Base-by-base conservation (phyloP, 345 rosid genomes). In the Dovyalis caffra region DNA sequence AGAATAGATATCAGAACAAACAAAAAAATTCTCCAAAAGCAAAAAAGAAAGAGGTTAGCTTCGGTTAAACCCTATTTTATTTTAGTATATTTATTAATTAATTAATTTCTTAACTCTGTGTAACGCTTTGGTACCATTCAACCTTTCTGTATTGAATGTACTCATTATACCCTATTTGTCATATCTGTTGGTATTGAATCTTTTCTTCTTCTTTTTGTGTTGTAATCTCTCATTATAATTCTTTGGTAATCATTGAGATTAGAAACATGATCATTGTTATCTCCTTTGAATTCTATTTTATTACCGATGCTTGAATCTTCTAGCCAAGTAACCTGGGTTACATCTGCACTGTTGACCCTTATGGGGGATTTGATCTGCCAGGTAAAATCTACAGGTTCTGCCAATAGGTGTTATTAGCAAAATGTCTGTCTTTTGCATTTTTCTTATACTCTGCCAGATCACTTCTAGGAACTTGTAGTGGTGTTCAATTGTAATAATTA, bases 301-400 rank as follows among this genome's bases (percentile, higher is more conserved):
- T 32, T 83, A 69, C 83, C 90, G 97, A 97, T 95, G 92, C 83
- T 45, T 92, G 78, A 72, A 72, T 78, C 89, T 89, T 81, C 97
- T 95, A 60, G 91, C 84, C 28, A 75, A 84, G 69, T 84, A 81
- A 78, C 97, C 97, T 29, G 91, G 21, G 84, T 92, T 67, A 92
- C 99, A 70, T 86, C 99, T 81, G 97, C 97, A 68, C 38, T 95
- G 76, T 80, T 94, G 90, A 95, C 90, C 60, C 86, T 89, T 26
- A 34, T 91, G 40, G 99, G 99, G 53, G 99, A 95, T 82, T 80
- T 92, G 74, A 83, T 92, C 75, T 91, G 99, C 81, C 99, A 95
- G 95, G 97, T 94, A 79, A 63, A 32, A 28, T 75, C 18, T 58
- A 21, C 43, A n/a, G 53, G 8, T 3, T 29, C 29, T 33, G 8